A percentile compares a stretch with the other conserved stretches of the same genome.
Evolutionary conservation across 441 rosid species (phyloP).

Genomic region (Gossypium schwendimanii): DNA sequence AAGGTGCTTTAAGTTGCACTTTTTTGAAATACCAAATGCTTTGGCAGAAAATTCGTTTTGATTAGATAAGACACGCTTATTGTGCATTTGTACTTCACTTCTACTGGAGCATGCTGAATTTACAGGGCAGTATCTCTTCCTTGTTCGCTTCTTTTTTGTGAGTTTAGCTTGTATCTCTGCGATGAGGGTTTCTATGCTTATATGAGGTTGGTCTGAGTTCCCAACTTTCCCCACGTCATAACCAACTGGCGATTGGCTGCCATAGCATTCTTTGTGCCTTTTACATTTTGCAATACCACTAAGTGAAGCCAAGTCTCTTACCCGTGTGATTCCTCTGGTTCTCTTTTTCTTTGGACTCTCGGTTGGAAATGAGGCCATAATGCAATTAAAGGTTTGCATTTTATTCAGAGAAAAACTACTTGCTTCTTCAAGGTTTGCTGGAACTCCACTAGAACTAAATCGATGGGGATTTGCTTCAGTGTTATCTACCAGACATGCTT

Average conservation of each 20-base stretch:
- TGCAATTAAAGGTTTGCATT: slow-evolving; percentile 24
- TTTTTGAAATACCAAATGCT: slow-evolving; percentile 35
- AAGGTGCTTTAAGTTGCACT: neutral
- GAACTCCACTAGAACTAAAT: slow-evolving; percentile 14
- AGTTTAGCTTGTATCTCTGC: slow-evolving; percentile 28
- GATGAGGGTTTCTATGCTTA: slow-evolving; percentile 28
- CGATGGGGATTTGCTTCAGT: slow-evolving; percentile 9
- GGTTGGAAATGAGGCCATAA: slow-evolving; percentile 20
- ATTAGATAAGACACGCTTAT: slow-evolving; percentile 25
- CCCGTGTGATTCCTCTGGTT: slow-evolving; percentile 43
- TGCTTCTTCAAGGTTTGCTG: slow-evolving; percentile 22
- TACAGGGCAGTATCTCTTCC: slow-evolving; percentile 25
- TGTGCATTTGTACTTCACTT: slow-evolving; percentile 26
- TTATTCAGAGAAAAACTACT: slow-evolving; percentile 20
- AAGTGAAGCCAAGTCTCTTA: slow-evolving; percentile 38
- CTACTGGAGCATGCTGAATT: slow-evolving; percentile 21
- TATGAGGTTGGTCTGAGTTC: slow-evolving; percentile 20
- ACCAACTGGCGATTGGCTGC: slow-evolving; percentile 18
- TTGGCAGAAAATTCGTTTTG: slow-evolving; percentile 25
- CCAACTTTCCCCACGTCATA: slow-evolving; percentile 20
- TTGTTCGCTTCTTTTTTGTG: slow-evolving; percentile 46
- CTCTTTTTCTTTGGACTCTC: slow-evolving; percentile 40
- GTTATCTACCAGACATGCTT: slow-evolving; percentile 15
- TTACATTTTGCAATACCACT: slow-evolving; percentile 22
- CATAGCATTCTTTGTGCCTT: slow-evolving; percentile 15